phyloP scores from a whole-genome alignment of 73 alveolate species.

The Blepharisma japonicum region DNA sequence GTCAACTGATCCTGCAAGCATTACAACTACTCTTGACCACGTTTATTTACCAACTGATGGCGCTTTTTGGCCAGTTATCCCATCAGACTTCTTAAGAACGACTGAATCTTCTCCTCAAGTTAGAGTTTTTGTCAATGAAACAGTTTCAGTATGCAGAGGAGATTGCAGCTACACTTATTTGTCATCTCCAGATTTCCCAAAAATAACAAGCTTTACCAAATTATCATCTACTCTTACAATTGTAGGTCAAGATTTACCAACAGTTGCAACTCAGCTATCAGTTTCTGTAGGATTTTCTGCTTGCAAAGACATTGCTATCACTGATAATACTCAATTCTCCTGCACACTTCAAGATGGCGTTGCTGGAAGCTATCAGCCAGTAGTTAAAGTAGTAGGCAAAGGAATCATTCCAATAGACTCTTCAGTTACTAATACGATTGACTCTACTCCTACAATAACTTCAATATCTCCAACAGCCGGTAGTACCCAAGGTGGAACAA shows the following conservation, averaged over 20 bases:
- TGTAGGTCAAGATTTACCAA: background rate
- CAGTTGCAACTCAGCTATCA: background rate
- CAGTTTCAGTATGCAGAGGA: background rate
- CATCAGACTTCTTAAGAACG: constrained; percentile 19
- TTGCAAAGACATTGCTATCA: background rate
- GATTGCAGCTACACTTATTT: background rate
- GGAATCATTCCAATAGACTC: background rate
- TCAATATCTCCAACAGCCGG: constrained; percentile 6
- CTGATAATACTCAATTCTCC: background rate
- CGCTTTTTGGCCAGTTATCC: constrained; percentile 16
- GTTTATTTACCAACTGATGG: background rate
- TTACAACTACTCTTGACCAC: background rate
- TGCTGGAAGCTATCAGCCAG: constrained; percentile 5
- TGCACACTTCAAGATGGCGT: background rate
- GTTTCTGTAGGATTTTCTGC: constrained; percentile 4
- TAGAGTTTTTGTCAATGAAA: background rate
- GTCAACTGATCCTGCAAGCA: background rate
- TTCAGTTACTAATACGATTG: background rate
- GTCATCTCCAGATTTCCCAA: background rate
- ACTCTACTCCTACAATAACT: background rate
- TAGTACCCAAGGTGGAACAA: constrained; percentile 2
- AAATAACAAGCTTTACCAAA: background rate
- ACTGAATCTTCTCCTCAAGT: background rate
- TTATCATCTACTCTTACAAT: background rate
- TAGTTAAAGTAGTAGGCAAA: background rate